Evolutionary conservation across 2,329 filamentous ascomycete genomes (phyloP).

Genomic region (Eutypella sp.): DNA sequence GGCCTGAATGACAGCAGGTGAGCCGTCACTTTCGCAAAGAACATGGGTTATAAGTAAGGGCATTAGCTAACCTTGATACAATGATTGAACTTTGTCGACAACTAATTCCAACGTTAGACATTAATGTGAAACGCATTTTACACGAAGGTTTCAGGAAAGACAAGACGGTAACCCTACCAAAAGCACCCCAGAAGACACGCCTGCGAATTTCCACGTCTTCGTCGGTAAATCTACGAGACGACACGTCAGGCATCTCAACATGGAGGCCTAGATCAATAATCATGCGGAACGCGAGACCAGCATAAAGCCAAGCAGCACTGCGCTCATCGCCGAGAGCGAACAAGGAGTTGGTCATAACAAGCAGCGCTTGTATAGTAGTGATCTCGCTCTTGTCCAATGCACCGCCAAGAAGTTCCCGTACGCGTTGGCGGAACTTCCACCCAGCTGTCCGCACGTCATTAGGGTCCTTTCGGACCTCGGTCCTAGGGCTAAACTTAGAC

Average conservation of each 20-base stretch:
- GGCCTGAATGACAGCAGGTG: conserved; percentile 19
- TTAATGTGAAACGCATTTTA: conserved; percentile 49
- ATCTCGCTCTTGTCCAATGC: conserved; percentile 44
- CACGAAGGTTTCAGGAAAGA: too few species aligned
- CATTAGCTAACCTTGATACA: conserved; percentile 41
- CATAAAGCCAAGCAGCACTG: conserved; percentile 53
- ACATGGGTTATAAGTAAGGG: not conserved
- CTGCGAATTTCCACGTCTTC: too few species aligned
- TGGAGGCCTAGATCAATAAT: too few species aligned
- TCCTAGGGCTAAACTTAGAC: too few species aligned
- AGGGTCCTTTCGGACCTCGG: too few species aligned
- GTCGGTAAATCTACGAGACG: too few species aligned
- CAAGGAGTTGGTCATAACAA: conserved; percentile 46
- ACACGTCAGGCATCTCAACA: too few species aligned
- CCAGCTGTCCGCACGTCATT: conserved; percentile 43
- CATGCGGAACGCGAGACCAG: too few species aligned
- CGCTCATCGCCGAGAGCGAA: conserved; percentile 46
- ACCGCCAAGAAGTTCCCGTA: conserved; percentile 40
- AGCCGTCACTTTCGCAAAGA: not conserved
- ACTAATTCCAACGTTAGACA: conserved; percentile 17
- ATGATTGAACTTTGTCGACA: conserved; percentile 47
- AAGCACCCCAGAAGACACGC: too few species aligned
- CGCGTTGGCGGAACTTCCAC: conserved; percentile 41
- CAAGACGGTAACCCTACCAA: too few species aligned
- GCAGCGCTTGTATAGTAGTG: conserved; percentile 49